Percentiles rank a stretch among this genome's conserved stretches.
Conservation (phyloP, 139 green algal genomes). For the Chlamydomonas sphaeroides region DNA sequence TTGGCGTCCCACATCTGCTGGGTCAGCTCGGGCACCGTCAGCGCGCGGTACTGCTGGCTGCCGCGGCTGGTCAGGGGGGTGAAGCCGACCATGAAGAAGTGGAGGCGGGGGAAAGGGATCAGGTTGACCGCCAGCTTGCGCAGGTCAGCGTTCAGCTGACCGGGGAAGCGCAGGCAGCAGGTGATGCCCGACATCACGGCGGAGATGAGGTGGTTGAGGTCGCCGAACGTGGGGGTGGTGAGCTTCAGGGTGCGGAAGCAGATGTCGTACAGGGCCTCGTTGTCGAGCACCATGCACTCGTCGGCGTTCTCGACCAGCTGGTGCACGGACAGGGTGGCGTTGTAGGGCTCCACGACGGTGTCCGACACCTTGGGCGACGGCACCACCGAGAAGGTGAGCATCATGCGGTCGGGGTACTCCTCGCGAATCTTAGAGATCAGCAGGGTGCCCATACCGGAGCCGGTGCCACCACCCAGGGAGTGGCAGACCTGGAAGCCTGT, state of each 20-base stretch:
- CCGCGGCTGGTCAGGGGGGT: constrained; percentile 91
- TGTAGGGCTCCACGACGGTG: constrained; percentile 99
- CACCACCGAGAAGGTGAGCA: constrained; percentile 99
- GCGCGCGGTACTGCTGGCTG: constrained; percentile 91
- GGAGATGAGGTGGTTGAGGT: constrained; percentile 97
- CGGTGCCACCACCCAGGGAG: constrained; percentile 96
- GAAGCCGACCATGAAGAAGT: constrained; percentile 99
- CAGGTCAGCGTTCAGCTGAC: constrained; percentile 93
- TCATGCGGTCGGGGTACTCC: constrained; percentile 99
- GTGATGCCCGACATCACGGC: constrained; percentile 95
- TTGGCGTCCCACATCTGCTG: constrained; percentile 99
- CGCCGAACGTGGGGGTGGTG: constrained; percentile 92
- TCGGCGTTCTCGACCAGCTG: constrained; percentile 97
- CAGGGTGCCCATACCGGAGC: constrained; percentile 98
- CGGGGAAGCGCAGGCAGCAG: constrained; percentile 95
- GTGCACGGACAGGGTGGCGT: constrained; percentile 99
- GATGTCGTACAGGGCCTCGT: constrained; percentile 93
- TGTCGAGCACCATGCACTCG: constrained; percentile 87
- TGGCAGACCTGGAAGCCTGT: constrained; percentile 96
- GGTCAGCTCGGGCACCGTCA: constrained; percentile 92
- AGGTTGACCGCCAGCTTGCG: constrained; percentile 94
- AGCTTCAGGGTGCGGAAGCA: constrained; percentile 99
- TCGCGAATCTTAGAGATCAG: constrained; percentile 99
- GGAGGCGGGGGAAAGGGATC: constrained; percentile 94
- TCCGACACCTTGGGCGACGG: constrained; percentile 99